These are phyloP conservation scores for Malus sylvestris DNA, from an alignment of 306 rosid genomes.

Conservation along the genomic window DNA sequence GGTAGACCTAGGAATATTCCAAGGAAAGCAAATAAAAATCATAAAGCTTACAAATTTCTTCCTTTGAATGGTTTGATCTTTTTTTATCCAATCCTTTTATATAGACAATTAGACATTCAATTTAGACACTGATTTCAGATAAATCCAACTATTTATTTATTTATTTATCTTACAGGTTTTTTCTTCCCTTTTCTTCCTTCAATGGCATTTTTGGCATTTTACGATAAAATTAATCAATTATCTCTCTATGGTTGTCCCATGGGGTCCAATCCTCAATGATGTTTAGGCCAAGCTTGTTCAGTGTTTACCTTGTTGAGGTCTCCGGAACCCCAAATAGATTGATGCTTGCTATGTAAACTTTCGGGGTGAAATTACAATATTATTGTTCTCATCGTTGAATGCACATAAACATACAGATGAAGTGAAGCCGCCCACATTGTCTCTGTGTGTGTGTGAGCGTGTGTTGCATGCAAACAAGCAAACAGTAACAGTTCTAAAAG, in stretches of 20 bases:
- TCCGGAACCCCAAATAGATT: slow-evolving; percentile 22
- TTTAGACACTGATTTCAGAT: background rate
- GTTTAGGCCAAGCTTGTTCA: slow-evolving; percentile 32
- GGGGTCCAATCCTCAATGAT: slow-evolving; percentile 47
- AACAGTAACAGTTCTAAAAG: background rate
- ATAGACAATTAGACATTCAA: no score
- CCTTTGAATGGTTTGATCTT: background rate
- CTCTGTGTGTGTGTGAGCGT: no score
- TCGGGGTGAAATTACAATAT: no score
- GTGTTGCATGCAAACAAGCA: background rate
- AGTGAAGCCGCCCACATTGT: background rate
- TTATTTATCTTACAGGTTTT: background rate
- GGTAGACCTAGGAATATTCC: background rate
- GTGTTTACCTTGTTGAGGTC: slow-evolving; percentile 39
- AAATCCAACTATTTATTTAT: background rate
- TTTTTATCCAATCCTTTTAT: background rate
- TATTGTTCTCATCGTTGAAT: no score
- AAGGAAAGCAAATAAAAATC: background rate
- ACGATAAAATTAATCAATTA: no score
- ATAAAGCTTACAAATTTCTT: background rate
- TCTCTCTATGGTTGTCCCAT: slow-evolving; percentile 27
- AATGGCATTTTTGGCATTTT: background rate
- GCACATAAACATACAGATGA: background rate
- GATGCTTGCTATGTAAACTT: no score
- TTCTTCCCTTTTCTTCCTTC: background rate